Evolutionary conservation across 148 eudicot species (phyloP), one percentile per base, ranked within the genome.

Genomic region (Rhododendron ferrugineum): DNA sequence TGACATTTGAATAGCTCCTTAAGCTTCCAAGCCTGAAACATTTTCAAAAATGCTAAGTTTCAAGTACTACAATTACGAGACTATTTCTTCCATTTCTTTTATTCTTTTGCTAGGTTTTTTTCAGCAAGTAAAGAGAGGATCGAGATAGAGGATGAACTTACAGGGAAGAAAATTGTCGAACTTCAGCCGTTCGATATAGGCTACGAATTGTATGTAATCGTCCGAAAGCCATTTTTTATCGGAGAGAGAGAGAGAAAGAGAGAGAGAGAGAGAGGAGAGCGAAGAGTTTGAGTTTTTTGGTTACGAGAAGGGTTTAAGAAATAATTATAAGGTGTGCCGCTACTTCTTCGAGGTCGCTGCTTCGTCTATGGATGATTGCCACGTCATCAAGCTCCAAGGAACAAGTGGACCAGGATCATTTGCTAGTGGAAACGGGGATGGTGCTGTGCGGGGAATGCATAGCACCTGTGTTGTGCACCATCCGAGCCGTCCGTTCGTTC

Each of bases 1-100:
- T 54, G 40, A 28, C 78, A 85, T 82, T 87, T 76, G 90, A 91
- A 87, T 78, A 90, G 85, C 88, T 79, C 87, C 90, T 89, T 52
- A 90, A 89, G 85, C 89, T 90, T 84, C 90, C 89, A 49, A 90
- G 10, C 89, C 94, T 92, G 89, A 85, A 89, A 84, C 44, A 30
- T 50, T 26, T 30, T 74, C 64, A 70, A 9, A 36, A 36, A 40
- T 40, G 44, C 44, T 40, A 40, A 40, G 44, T 40, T 40, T 22
- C 42, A 66, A 40, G 32, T 11, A 56, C 18, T 56, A 56, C 5
- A 30, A n/a, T 22, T 0, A 74, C 40, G 30, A 50, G 34, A 81
- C 44, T 0, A 56, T 32, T 22, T 83, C 22, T 46, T 64, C n/a
- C 8, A 1, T 11, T 23, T 54, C 44, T 82, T 7, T 11, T 22